Evolutionary conservation across 1,139 yeast species (phyloP), one percentile per base, ranked within the genome.

Genomic region (Debaryomyces coudertii): DNA sequence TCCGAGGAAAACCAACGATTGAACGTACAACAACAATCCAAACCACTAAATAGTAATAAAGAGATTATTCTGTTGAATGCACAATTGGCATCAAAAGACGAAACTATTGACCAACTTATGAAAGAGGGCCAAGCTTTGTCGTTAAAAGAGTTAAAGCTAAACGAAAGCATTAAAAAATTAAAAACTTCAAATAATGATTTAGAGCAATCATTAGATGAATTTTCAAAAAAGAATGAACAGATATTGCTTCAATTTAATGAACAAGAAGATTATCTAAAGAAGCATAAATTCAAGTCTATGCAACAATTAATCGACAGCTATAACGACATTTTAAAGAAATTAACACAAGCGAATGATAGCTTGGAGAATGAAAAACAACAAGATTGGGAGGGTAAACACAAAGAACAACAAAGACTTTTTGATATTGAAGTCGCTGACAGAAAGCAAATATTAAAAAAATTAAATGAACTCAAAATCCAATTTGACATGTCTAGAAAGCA

Each of bases 81-180:
- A 42, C 73, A 65, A 46, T 50, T 71, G 6, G 67, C 73, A 3
- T 80, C 76, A 36, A 79, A 79, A 53, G 90, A 87, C 40, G 73
- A 71, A 31, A 75, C 87, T 50, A 85, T 80, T 22, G 68, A 76
- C 31, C 76, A 73, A 50, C 70, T 92, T 30, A 64, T 87, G 58
- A 82, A 79, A 47, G 98, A 92, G 64, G 97, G 97, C 3, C 86
- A 87, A 52, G 80, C 79, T 24, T 68, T 92, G 34, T 85, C 96
- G 0, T 78, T 79, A 48, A 86, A 82, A 50, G 97, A 93, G 58
- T 72, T 90, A 30, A 81, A 80, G 54, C 75, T 85, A 45, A 83
- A 80, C 57, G 89, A 83, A 33, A 73, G 84, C 1, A 81, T 92
- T 43, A 87, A 87, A 54, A 76, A 76, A 50, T 65, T 90, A 41